These are phyloP conservation scores for Nicotiana paniculata DNA, from an alignment of 257 asterid species.

Conservation along the genomic window DNA sequence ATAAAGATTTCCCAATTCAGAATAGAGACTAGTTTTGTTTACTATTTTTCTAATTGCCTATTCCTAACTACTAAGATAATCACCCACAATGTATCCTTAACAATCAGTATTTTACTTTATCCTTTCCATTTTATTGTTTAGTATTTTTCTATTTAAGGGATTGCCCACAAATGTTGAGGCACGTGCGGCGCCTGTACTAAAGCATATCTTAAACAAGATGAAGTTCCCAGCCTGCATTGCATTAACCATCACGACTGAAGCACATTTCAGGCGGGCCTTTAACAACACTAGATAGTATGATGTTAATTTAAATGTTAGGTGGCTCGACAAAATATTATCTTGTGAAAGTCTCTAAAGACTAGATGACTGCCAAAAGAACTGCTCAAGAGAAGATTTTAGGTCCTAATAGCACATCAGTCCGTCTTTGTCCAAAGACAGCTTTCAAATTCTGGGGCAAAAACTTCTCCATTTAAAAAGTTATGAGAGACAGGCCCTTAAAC, in stretches of 20 bases:
- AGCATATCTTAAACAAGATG: background rate
- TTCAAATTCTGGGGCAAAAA: background rate
- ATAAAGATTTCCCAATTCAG: background rate
- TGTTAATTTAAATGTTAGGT: slow-evolving; percentile 14
- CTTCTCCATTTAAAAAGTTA: background rate
- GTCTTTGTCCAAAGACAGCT: background rate
- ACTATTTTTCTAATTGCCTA: background rate
- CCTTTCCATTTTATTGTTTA: background rate
- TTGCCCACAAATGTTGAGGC: background rate
- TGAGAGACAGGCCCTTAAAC: background rate
- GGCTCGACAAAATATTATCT: background rate
- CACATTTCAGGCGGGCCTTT: background rate
- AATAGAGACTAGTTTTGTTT: background rate
- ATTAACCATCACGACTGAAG: background rate
- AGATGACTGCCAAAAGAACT: background rate
- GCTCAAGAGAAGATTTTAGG: background rate
- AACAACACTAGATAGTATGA: slow-evolving; percentile 9
- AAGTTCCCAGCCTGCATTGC: background rate
- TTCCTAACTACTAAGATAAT: background rate
- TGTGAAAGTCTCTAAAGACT: background rate
- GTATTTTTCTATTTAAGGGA: background rate
- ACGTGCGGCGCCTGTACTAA: background rate
- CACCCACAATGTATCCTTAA: background rate
- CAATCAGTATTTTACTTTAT: background rate
- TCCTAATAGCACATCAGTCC: background rate